Percentiles rank a stretch among this genome's conserved stretches.
Conservation (phyloP, 805 yeast species). For the Hanseniaspora lindneri region DNA sequence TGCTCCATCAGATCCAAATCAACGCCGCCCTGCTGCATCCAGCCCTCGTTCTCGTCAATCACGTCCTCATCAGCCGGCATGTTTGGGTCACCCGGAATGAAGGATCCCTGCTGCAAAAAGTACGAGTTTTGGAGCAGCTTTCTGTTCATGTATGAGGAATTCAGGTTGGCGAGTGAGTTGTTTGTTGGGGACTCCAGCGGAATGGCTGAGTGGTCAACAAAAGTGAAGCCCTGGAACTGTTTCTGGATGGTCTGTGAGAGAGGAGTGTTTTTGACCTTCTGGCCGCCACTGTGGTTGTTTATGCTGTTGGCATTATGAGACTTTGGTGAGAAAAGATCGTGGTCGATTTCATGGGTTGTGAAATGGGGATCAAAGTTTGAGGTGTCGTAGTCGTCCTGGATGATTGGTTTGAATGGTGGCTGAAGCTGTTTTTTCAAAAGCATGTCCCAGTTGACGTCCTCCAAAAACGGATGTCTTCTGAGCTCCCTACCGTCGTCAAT, state of each 20-base stretch:
- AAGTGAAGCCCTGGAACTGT: constrained; percentile 92
- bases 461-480: constrained; percentile 82
- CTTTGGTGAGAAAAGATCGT: constrained; percentile 4
- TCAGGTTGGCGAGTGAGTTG: constrained; percentile 13
- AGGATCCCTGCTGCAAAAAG: constrained; percentile 50
- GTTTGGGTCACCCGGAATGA: constrained; percentile 69
- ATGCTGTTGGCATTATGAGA: neutral
- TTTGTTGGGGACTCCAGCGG: constrained; percentile 49
- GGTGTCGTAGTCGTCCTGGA: constrained; percentile 82
- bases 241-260: constrained; percentile 91
- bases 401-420: constrained; percentile 94
- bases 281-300: neutral
- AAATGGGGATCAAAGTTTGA: constrained; percentile 97
- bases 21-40: constrained; percentile 17
- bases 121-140: constrained; percentile 31
- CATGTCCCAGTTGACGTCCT: constrained; percentile 81
- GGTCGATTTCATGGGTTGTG: constrained; percentile 37
- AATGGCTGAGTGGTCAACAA: constrained; percentile 84
- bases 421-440: constrained; percentile 70
- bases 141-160: constrained; percentile 20
- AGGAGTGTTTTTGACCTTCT: constrained; percentile 41
- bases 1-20: constrained; percentile 17
- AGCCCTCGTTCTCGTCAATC: constrained; percentile 54
- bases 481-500: constrained; percentile 84
- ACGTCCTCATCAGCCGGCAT: constrained; percentile 76